phyloP scores from a whole-genome alignment of 2,329 filamentous ascomycete genomes.

The Rosellinia necatrix region DNA sequence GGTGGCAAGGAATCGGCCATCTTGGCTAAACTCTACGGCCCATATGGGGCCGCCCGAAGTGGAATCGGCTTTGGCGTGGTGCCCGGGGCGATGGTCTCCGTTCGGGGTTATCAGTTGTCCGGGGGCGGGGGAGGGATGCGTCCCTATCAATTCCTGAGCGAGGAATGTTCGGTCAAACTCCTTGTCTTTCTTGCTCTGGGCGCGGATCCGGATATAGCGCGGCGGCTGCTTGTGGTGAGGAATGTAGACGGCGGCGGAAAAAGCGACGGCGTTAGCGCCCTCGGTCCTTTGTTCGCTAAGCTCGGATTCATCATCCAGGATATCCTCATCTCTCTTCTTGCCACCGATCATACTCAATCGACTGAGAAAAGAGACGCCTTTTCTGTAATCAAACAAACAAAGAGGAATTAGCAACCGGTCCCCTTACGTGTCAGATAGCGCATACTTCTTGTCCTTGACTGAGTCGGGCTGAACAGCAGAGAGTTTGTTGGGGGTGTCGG shows the following conservation, averaged over 20 bases:
- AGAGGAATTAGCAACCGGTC: slow-evolving; percentile 13
- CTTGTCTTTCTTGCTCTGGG: slow-evolving; percentile 77
- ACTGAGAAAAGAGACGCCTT: slow-evolving; percentile 88
- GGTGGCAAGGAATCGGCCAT: slow-evolving; percentile 89
- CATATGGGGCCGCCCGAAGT: slow-evolving; percentile 74
- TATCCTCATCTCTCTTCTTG: slow-evolving; percentile 68
- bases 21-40: slow-evolving; percentile 90
- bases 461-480: slow-evolving; percentile 43
- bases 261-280: slow-evolving; percentile 81
- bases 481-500: slow-evolving; percentile 48
- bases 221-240: slow-evolving; percentile 88
- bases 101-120: slow-evolving; percentile 32
- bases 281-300: slow-evolving; percentile 69
- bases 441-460: slow-evolving; percentile 69
- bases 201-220: slow-evolving; percentile 84
- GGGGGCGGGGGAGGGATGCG: slow-evolving; percentile 45
- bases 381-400: slow-evolving; percentile 56
- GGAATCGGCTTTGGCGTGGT: slow-evolving; percentile 43
- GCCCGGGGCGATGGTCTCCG: slow-evolving; percentile 37
- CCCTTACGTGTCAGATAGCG: slow-evolving; percentile 27
- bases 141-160: slow-evolving; percentile 83
- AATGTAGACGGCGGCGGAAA: slow-evolving; percentile 81
- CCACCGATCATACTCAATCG: slow-evolving; percentile 78
- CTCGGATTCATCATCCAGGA: slow-evolving; percentile 71
- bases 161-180: slow-evolving; percentile 90